Evolutionary conservation across 768 basidiomycete genomes (phyloP).

Genomic region (Tylopilus vinaceipallidus): DNA sequence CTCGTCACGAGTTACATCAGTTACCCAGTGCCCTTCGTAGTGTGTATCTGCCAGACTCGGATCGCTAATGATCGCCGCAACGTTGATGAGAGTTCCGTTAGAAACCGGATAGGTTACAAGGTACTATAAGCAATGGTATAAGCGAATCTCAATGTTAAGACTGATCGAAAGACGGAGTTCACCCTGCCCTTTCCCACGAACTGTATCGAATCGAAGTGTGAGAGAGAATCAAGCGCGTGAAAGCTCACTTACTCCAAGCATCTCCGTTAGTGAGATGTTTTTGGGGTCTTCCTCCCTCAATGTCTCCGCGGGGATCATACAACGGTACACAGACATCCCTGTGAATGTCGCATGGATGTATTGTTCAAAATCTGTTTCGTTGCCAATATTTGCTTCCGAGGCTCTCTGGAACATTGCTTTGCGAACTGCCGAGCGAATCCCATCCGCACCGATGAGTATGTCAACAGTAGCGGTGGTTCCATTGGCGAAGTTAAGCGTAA

Average conservation of each 20-base stretch:
- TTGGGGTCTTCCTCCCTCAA: conserved; percentile 27
- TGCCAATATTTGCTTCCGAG: neutral
- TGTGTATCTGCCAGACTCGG: conserved; percentile 27
- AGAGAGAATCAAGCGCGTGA: neutral
- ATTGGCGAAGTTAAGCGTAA: conserved; percentile 14
- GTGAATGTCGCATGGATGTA: conserved; percentile 37
- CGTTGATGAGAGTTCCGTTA: conserved; percentile 36
- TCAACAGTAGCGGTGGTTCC: conserved; percentile 32
- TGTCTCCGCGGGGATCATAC: conserved; percentile 33
- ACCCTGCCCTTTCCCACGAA: conserved; percentile 14
- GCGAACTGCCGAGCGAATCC: conserved; percentile 34
- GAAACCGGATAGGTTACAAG: conserved; percentile 40
- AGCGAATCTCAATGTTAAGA: neutral
- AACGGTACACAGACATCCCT: conserved; percentile 41
- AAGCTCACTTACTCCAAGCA: conserved; percentile 23
- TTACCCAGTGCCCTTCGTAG: conserved; percentile 34
- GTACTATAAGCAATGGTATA: conserved; percentile 27
- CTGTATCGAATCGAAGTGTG: conserved; percentile 13
- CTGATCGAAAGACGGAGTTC: neutral
- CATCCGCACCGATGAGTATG: conserved; percentile 47
- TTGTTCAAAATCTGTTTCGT: conserved; percentile 3
- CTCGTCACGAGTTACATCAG: conserved; percentile 33
- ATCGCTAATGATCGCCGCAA: conserved; percentile 32
- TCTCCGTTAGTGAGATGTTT: conserved; percentile 17
- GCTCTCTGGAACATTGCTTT: conserved; percentile 22